Base-by-base conservation (phyloP, 441 rosid genomes). In the Aquilaria agallochum region DNA sequence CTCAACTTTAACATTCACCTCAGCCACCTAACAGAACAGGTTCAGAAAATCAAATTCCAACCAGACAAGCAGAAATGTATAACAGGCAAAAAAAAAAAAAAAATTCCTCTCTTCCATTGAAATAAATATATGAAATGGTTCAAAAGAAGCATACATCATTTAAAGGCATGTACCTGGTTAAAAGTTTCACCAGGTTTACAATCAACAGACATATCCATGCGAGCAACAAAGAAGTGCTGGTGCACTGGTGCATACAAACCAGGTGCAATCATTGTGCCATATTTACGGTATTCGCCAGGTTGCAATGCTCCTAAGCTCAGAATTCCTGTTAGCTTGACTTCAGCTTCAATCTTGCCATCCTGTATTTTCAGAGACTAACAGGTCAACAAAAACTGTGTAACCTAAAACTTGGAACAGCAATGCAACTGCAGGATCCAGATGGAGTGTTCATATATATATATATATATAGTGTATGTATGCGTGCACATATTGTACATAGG, bases 281-380 rank as follows among this genome's bases (percentile, higher is more conserved):
- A 90, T 70, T 88, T 90, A 72, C 95, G 82, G 47, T 70, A 73
- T 75, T 90, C 95, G 68, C 95, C 97, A 61, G 89, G 95, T 64
- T 79, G 89, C 76, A 90, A 61, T 33, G 97, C 90, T 66, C 97
- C 97, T 68, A 90, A 77, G 82, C 95, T 90, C 59, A 90, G 95
- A 60, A 90, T 82, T 59, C 97, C 91, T 9, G 97, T 88, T 57
- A 88, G 90, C 60, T 88, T 90, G 59, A 88, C 92, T 74, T 90
- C 97, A 68, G 95, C 90, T 81, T 88, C 97, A 49, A 90, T 90
- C 74, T 84, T 90, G 56, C 92, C 97, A 76, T 90, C 95, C 97
- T 90, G 82, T 63, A 60, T n/a, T n/a, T 15, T 51, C 54, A 14
- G 8, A 5, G 9, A 51, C 10, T 15, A 40, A 40, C 9, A 40